Conservation (phyloP, 768 basidiomycete species). For the Suillus fuscotomentosus region DNA sequence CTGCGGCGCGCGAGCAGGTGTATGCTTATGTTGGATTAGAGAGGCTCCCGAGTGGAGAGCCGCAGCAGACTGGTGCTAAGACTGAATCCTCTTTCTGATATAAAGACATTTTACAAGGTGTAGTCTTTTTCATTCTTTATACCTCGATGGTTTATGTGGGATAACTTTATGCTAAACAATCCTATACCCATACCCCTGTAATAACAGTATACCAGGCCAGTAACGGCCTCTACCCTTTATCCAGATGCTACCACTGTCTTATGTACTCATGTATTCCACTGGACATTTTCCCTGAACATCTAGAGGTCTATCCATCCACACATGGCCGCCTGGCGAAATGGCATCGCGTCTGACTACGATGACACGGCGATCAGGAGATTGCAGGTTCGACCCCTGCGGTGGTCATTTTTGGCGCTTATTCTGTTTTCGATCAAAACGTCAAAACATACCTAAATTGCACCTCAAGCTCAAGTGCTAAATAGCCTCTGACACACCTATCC, state of each 20-base stretch:
- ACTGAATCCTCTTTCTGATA: neutral
- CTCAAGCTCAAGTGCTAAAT: neutral
- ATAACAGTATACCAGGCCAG: neutral
- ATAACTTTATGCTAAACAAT: neutral
- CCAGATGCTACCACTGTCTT: neutral
- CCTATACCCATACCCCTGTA: neutral
- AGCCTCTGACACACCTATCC: neutral
- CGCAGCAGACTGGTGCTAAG: neutral
- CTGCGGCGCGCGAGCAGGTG: conserved; percentile 22
- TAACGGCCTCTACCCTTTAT: neutral
- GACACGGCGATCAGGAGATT: conserved; percentile 30
- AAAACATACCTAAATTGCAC: neutral
- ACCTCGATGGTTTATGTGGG: neutral
- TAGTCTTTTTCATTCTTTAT: neutral
- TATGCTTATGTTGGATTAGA: conserved; percentile 31
- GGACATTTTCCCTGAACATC: too few relatives aligned
- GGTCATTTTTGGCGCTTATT: conserved; percentile 22
- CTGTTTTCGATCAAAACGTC: neutral
- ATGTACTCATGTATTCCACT: neutral
- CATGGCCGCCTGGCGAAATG: conserved; percentile 86
- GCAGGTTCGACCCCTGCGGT: conserved; percentile 42
- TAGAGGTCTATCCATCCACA: too few relatives aligned
- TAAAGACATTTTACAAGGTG: neutral
- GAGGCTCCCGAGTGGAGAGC: neutral
- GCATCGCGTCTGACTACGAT: conserved; percentile 92